Evolutionary conservation across 768 basidiomycete species (phyloP).

Genomic region (Roridomyces roridus): DNA sequence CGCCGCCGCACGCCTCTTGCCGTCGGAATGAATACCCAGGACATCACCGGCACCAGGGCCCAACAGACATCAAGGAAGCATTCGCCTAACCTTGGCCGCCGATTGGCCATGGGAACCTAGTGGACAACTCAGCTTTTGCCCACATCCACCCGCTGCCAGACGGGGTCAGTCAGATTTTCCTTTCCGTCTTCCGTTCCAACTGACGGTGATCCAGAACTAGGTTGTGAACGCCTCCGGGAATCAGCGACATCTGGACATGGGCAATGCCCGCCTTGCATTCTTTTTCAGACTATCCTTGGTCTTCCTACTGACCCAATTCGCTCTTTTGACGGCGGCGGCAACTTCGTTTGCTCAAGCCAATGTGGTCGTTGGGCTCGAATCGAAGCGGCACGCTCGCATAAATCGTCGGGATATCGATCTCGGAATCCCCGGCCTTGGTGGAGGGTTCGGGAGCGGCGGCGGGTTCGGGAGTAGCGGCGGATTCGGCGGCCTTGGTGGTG

Average conservation of each 20-base stretch:
- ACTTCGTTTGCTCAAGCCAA: not conserved
- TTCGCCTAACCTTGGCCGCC: too few relatives aligned
- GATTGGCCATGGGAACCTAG: too few relatives aligned
- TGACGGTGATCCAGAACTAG: too few relatives aligned
- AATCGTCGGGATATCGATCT: not conserved
- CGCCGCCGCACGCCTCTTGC: too few relatives aligned
- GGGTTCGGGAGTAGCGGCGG: not conserved
- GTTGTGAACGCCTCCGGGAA: too few relatives aligned
- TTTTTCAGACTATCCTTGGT: constrained; percentile 22
- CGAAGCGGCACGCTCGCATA: not conserved
- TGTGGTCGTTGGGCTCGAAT: not conserved
- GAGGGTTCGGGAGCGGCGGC: not conserved
- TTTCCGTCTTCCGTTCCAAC: too few relatives aligned
- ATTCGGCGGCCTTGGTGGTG: not conserved
- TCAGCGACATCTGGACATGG: constrained; percentile 12
- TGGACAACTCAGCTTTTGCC: too few relatives aligned
- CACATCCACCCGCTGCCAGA: too few relatives aligned
- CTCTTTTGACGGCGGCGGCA: constrained; percentile 12
- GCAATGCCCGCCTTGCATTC: constrained; percentile 20
- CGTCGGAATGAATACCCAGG: too few relatives aligned
- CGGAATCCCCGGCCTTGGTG: not conserved
- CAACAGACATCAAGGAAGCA: too few relatives aligned
- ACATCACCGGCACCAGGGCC: too few relatives aligned
- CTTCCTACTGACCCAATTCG: constrained; percentile 21
- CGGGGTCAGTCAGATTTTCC: too few relatives aligned